Base-by-base conservation (phyloP, 345 rosid species). In the Eucalyptus globulus region DNA sequence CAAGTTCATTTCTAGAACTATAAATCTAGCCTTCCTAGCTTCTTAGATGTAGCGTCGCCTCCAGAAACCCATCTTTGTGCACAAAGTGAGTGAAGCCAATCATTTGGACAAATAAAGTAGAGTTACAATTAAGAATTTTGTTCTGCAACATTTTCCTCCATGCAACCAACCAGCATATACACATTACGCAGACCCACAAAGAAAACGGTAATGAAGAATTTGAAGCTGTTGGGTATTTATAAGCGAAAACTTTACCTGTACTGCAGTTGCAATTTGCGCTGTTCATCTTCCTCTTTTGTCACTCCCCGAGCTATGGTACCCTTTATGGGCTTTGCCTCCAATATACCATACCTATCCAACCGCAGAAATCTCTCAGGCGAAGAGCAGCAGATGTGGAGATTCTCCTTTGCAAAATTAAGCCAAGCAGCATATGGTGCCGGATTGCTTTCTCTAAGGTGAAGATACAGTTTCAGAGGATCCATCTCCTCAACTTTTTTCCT, bases 381-480 rank as follows among this genome's bases (percentile, higher is more conserved):
- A 56, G 99, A 97, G 87, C 96, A 95, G 92, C 99, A 98, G 65
- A 97, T 88, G 88, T 93, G 92, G 88, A 98, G 80, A 65, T 96
- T 91, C 86, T 94, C 96, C 76, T 92, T 93, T 24, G 98, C 91
- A 94, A 96, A 98, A 89, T 94, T 96, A 90, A 98, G 95, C 97
- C 98, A 98, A 2, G 99, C 97, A 49, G 99, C 97, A 89, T 97
- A 98, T 6, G 99, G 98, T 87, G 98, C 98, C 19, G 99, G 98
- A 93, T 98, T 98, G 92, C 72, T 96, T 81, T 98, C 95, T 90
- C 99, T 91, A 37, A 97, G 96, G 91, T 93, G 94, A 90, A 96
- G 96, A 91, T 98, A 98, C 87, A 98, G 95, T 69, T 97, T 96
- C 87, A 97, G 87, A 89, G 97, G 90, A 93, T 98, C 94, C 43